phyloP scores from a whole-genome alignment of 805 yeast species.

The Saccharomycopsis lassenensis region DNA sequence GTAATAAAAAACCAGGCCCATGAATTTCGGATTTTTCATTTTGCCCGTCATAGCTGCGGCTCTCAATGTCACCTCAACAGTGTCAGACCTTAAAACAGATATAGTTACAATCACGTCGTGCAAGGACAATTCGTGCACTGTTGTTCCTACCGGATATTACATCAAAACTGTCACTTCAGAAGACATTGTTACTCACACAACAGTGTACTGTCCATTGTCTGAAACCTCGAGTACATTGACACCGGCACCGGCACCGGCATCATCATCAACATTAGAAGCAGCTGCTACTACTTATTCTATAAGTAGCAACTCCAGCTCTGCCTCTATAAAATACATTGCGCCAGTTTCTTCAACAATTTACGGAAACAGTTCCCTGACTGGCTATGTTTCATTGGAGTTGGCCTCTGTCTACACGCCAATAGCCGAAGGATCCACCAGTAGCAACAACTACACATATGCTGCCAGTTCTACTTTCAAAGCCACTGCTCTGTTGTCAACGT shows the following conservation, averaged over 20 bases:
- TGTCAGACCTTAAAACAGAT: constrained; percentile 9
- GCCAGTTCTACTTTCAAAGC: neutral
- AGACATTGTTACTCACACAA: constrained; percentile 15
- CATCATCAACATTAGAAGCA: neutral
- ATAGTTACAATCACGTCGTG: constrained; percentile 17
- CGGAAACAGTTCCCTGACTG: constrained; percentile 1
- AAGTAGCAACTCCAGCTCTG: too few relatives aligned
- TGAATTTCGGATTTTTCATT: neutral
- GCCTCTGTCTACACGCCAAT: too few relatives aligned
- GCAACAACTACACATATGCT: neutral
- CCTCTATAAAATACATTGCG: neutral
- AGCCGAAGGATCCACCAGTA: too few relatives aligned
- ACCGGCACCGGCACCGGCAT: constrained; percentile 1
- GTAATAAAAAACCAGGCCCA: neutral
- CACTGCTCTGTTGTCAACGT: neutral
- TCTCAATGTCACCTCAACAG: constrained; percentile 5
- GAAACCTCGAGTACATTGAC: constrained; percentile 1
- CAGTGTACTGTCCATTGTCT: constrained; percentile 17
- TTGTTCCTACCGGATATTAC: constrained; percentile 16
- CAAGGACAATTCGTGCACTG: constrained; percentile 15
- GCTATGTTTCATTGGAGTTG: too few relatives aligned
- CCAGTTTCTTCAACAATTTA: constrained; percentile 2
- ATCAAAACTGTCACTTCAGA: constrained; percentile 12
- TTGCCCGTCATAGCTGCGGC: neutral
- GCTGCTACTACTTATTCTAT: neutral